Evolutionary conservation across 371 early-diverging fungal species (phyloP), one percentile per base, ranked within the genome.

Genomic region (Nosema muscidifuracis): DNA sequence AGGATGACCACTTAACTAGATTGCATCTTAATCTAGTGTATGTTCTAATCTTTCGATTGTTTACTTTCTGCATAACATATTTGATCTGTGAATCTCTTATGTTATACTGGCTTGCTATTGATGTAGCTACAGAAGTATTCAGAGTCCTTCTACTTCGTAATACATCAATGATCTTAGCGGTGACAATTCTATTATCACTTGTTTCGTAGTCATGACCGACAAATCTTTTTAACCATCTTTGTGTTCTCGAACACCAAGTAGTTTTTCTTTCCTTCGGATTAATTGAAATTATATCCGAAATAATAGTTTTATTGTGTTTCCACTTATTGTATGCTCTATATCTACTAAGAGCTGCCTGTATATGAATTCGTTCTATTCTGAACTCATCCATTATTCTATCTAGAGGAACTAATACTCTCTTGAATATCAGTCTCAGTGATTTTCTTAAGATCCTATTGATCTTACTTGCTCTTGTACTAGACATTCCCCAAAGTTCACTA

Each of bases 181-280:
- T 26, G 18, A 53, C 16, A 53, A 28, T 2, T 53, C 22, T 28
- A 26, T 6, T 53, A 28, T 53, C 30, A 53, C 30, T 26, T 2
- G 20, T 53, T 53, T 53, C 55, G 24, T 26, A 53, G 55, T 53
- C 55, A 16, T 53, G 9, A 53, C 55, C 55, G 55, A 53, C 55
- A 28, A 53, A 53, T 53, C 55, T 53, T 53, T 53, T 53, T 53
- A 53, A 53, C 55, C 55, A 53, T 28, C 55, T 53, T 53, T 53
- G 26, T 28, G 26, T 53, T 53, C 55, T 53, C 2, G 55, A 26
- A 53, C 28, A 53, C 55, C 55, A 53, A 2, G 26, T 15, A 16
- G 6, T 24, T 26, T 16, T 53, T 53, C 20, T 53, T 53, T 53
- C 55, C 16, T 28, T 53, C 55, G 28, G 28, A 53, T 53, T 53